Evolutionary conservation across 202 grass and related monocot genomes (phyloP).

Genomic region (Setaria viridis): DNA sequence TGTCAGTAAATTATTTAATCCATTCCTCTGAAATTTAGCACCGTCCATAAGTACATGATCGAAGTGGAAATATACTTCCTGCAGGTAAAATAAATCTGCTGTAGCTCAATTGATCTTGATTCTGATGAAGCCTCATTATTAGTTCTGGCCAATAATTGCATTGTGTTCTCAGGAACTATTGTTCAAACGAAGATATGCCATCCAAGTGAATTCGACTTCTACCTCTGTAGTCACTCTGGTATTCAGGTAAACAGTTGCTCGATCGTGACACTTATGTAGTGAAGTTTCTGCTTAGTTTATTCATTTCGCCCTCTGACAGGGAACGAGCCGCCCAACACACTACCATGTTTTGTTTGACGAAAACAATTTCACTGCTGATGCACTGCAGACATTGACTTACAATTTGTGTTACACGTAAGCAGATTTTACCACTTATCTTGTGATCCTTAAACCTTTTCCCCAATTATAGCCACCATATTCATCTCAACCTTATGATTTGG

Average conservation of each 20-base stretch:
- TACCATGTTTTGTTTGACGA: conserved; percentile 77
- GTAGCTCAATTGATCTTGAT: neutral
- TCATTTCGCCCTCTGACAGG: conserved; percentile 41
- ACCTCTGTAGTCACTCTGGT: conserved; percentile 77
- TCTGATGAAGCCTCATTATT: neutral
- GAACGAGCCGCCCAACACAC: conserved; percentile 67
- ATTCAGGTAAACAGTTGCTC: conserved; percentile 50
- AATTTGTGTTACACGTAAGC: conserved; percentile 78
- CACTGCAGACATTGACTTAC: conserved; percentile 61
- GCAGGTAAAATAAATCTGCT: conserved; percentile 52
- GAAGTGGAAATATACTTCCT: conserved; percentile 83
- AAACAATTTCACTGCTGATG: conserved; percentile 64
- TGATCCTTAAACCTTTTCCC: neutral
- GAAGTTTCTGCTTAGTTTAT: neutral
- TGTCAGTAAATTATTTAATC: conserved; percentile 7
- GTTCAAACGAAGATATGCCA: conserved; percentile 82
- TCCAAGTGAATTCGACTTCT: conserved; percentile 89
- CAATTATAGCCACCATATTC: neutral
- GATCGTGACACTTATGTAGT: neutral
- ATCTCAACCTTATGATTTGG: neutral
- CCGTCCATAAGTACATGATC: conserved; percentile 56
- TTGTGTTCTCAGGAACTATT: conserved; percentile 60
- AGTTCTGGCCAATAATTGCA: neutral
- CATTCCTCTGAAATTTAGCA: conserved; percentile 33
- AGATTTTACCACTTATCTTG: neutral